These are phyloP conservation scores for Populus pruinosa DNA, from an alignment of 345 rosid genomes.

Conservation along the genomic window DNA sequence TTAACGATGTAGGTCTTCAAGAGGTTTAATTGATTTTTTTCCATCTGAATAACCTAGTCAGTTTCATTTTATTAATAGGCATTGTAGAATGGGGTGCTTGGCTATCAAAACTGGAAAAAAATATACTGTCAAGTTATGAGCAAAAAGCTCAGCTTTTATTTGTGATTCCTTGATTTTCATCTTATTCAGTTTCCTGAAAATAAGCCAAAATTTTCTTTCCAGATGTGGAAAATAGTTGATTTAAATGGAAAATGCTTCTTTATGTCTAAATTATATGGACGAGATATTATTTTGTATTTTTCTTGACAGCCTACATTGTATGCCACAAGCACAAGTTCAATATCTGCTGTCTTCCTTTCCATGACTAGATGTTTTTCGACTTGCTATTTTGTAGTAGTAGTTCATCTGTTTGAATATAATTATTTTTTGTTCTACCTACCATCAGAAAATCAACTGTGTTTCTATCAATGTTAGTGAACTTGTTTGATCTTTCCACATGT, in stretches of 20 bases:
- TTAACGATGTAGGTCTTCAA: not conserved
- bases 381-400: not conserved
- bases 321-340: not conserved
- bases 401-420: not conserved
- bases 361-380: constrained; percentile 1
- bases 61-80: not conserved
- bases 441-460: not conserved
- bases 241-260: not conserved
- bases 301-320: constrained; percentile 9
- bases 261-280: not conserved
- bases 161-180: not conserved
- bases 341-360: constrained; percentile 5
- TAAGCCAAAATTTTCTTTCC: not conserved
- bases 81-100: not conserved
- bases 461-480: not conserved
- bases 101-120: not conserved
- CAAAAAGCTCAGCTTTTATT: not conserved
- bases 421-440: not conserved
- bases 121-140: not conserved
- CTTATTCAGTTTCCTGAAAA: not conserved
- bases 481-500: not conserved
- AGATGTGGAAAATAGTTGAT: not conserved
- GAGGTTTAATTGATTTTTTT: not conserved
- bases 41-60: not conserved
- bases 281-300: not conserved